phyloP scores from a whole-genome alignment of 2,329 filamentous ascomycete species.

The Tolypocladium ophioglossoides region DNA sequence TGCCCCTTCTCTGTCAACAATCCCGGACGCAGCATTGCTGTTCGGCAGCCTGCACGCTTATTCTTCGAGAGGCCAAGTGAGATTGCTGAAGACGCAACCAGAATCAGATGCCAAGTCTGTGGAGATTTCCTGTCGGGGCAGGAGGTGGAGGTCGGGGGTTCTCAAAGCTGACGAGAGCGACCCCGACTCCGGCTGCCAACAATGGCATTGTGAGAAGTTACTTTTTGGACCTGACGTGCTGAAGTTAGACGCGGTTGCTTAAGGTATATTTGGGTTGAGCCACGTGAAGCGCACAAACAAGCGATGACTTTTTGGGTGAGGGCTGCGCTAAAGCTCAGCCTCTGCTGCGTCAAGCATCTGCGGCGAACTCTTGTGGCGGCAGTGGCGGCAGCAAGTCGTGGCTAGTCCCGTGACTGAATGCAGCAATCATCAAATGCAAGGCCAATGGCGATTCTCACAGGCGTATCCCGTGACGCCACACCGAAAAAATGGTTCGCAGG shows the following conservation, averaged over 20 bases:
- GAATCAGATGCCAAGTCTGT: background rate
- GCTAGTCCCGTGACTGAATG: background rate
- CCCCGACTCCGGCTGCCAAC: background rate
- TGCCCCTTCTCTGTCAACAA: background rate
- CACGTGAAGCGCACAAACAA: too few species aligned
- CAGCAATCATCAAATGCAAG: background rate
- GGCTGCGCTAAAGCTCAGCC: background rate
- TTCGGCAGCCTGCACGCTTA: background rate
- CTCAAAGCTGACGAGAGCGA: too few species aligned
- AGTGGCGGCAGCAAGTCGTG: background rate
- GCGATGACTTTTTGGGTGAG: too few species aligned
- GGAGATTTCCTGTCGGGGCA: too few species aligned
- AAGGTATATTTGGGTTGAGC: background rate
- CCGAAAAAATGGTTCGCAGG: background rate
- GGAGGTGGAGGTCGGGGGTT: too few species aligned
- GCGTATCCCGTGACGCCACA: slow-evolving; percentile 10
- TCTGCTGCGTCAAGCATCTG: background rate
- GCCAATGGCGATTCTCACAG: too few species aligned
- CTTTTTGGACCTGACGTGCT: background rate
- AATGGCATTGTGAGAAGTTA: background rate
- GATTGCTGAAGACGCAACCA: background rate
- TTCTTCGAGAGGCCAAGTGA: background rate
- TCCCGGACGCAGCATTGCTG: background rate
- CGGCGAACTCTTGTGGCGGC: background rate
- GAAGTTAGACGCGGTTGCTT: background rate